Percentiles rank a stretch among this genome's conserved stretches.
Conservation (phyloP, 108 stramenopile species). For the Nannochloropsis gaditana region DNA sequence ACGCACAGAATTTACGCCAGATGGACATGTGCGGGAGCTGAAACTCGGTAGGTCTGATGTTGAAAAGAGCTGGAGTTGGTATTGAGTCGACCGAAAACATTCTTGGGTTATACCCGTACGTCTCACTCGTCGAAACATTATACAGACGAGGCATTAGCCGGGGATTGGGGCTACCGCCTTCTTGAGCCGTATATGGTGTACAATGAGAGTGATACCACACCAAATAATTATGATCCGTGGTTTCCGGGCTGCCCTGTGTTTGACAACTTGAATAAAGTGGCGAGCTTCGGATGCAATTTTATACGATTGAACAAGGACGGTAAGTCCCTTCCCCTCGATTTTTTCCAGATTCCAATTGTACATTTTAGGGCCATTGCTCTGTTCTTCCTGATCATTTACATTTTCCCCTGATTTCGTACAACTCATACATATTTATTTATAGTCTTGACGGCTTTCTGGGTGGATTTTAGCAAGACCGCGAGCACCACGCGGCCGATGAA, state of each 20-base stretch:
- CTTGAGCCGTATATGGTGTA: neutral
- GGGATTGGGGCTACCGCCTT: neutral
- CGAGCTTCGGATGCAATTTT: neutral
- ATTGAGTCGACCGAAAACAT: too few species aligned
- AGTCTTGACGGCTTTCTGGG: neutral
- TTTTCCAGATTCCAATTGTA: too few species aligned
- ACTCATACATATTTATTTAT: neutral
- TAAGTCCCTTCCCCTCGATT: neutral
- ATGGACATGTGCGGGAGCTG: neutral
- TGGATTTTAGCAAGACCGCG: neutral
- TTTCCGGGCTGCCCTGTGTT: neutral
- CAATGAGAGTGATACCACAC: neutral
- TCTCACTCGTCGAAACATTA: neutral
- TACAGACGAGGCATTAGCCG: neutral
- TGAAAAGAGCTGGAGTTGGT: too few species aligned
- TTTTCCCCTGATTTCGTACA: too few species aligned
- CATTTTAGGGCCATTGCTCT: too few species aligned
- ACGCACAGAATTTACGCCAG: neutral
- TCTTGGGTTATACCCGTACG: too few species aligned
- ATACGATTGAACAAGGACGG: neutral
- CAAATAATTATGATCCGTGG: neutral
- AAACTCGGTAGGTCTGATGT: neutral
- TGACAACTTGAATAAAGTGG: slow-evolving; percentile 11
- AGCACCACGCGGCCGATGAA: neutral
- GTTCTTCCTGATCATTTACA: too few species aligned